Base-by-base conservation (phyloP, 2,329 filamentous ascomycete species). In the Cephalotrichum gorgonifer region DNA sequence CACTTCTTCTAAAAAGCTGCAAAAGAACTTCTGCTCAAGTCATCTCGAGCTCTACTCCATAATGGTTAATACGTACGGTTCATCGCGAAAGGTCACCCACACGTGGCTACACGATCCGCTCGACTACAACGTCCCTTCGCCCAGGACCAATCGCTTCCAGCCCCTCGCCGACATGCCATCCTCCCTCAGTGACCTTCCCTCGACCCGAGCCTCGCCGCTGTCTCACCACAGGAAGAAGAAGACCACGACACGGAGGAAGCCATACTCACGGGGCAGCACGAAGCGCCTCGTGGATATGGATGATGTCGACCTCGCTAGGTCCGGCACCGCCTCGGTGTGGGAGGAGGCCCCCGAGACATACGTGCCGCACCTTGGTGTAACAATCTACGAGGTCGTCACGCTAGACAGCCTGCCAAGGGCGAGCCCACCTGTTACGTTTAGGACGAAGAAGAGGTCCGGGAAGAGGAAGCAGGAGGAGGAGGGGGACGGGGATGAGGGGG, bases 101-200 rank as follows among this genome's bases (percentile, higher is more conserved):
- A 22, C 35, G 6, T 39, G 35, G 35, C 35, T 39, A 11, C 20
- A 39, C 35, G 35, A 39, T 33, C 20, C 27, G 23, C 23, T 39
- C 20, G 11, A 17, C 45, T 23, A 17, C 25, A 25, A 23, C 45
- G 25, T 11, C 25, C n/a, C 27, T 25, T 33, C n/a, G 15, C 33
- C 33, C 17, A 26, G 17, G 25, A 28, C 31, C 22, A 47, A 47
- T 25, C 45, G 45, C 31, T 47, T 47, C 45, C 33, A 25, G 14
- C 45, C 30, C 23, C 45, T 47, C 22, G 45, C 45, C 31, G 33
- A 47, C 45, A 47, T 47, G 45, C 20, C 33, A 23, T 26, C 25
- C n/a, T 17, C 26, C 44, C 15, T 23, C 33, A 23, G n/a, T 7
- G 17, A 28, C 27, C 27, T 44, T 17, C 17, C 31, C 33, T 11